Base-by-base conservation (phyloP, 129 eudicot genomes). In the Escallonia rubra region DNA sequence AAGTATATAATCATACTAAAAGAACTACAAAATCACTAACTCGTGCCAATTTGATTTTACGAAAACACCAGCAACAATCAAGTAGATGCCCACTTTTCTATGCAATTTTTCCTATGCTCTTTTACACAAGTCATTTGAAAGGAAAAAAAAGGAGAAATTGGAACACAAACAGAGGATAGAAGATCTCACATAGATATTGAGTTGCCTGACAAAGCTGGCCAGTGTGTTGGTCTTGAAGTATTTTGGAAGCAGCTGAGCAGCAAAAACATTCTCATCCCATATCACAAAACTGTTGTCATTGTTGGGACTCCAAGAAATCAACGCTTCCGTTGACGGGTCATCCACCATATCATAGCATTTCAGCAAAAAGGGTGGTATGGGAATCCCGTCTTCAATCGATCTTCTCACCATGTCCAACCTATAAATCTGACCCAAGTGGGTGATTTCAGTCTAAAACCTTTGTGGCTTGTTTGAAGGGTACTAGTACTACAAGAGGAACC, bases 291-390 rank as follows among this genome's bases (percentile, higher is more conserved):
- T 87, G 44, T 90, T 87, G 57, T 84, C 87, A 54, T 75, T 48
- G 8, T 80, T 60, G 45, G 79, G 68, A 63, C 82, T 80, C 97
- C 97, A 90, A 7, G 95, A 87, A 72, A 90, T 85, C 68, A 85
- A 66, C 41, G 63, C 66, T 57, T 90, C 72, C 5, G 92, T 90
- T 0, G 86, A 69, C 34, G 79, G 84, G 79, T 85, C 95, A 38
- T 81, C 88, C 1, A 90, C 95, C 95, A 90, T 82, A 75, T 90
- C 97, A 62, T 85, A 90, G 68, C 95, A 90, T 66, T 90, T 90
- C n/a, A 74, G 70, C 81, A 90, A 54, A 55, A 90, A 90, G 1
- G 97, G 97, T 52, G 97, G 77, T 46, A 87, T 62, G 8, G 83
- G 74, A 8, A 66, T 51, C 59, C 87, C 95, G 41, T 76, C 73